These are phyloP conservation scores for Pichiaceae sp. DNA, from an alignment of 1,139 yeast genomes.

Conservation along the genomic window DNA sequence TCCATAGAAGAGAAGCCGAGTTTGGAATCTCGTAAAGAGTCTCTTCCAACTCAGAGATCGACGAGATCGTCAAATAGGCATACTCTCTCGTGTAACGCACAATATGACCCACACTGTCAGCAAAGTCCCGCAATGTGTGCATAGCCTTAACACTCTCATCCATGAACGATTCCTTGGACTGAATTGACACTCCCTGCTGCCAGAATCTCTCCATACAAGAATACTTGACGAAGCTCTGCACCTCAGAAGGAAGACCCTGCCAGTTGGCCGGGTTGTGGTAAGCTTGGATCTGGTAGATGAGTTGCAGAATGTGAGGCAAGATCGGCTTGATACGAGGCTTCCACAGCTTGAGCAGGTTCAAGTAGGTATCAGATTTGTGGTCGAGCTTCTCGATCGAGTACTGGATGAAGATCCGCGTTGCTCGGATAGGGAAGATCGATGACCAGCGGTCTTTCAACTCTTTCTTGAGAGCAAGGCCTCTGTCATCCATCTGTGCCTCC, in stretches of 20 bases:
- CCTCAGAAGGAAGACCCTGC: constrained; percentile 79
- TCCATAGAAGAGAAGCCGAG: constrained; percentile 70
- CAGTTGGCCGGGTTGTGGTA: constrained; percentile 92
- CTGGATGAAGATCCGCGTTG: constrained; percentile 90
- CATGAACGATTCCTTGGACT: constrained; percentile 87
- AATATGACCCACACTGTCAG: constrained; percentile 97
- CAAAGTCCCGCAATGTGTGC: constrained; percentile 88
- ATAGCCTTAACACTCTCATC: constrained; percentile 94
- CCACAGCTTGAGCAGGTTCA: constrained; percentile 72
- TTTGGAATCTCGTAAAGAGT: constrained; percentile 83
- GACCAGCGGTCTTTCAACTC: constrained; percentile 89
- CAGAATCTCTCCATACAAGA: constrained; percentile 91
- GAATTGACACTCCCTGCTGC: constrained; percentile 97
- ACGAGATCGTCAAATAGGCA: constrained; percentile 83
- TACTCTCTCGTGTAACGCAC: constrained; percentile 94
- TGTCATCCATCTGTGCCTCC: constrained; percentile 84
- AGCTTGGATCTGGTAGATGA: constrained; percentile 84
- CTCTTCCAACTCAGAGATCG: constrained; percentile 83
- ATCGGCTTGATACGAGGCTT: constrained; percentile 89
- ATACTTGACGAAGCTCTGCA: constrained; percentile 81
- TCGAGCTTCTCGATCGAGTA: constrained; percentile 87
- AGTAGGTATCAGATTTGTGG: constrained; percentile 69
- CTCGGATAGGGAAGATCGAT: constrained; percentile 87
- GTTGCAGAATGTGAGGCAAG: constrained; percentile 80
- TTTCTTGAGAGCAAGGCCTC: constrained; percentile 66